Base-by-base conservation (phyloP, 2,329 filamentous ascomycete species). In the Diaporthe nobilis region DNA sequence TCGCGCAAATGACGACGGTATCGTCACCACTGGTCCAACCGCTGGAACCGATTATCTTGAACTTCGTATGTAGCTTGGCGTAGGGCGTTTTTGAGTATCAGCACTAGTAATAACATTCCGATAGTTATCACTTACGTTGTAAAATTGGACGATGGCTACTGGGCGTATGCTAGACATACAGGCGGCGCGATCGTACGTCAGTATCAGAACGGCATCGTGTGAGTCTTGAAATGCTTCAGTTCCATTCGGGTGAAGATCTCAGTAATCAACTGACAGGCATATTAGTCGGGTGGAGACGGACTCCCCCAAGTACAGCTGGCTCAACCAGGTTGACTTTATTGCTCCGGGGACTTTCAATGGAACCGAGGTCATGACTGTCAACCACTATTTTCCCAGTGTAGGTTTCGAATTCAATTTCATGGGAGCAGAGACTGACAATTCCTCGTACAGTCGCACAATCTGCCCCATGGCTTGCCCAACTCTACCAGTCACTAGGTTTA, bases 81-180 rank as follows among this genome's bases (percentile, higher is more conserved):
- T 12, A n/a, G 13, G 8, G 2, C 3, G 2, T 4, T 2, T 0
- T 10, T 12, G 20, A 12, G 0, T 8, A 1, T 17, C 0, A 2
- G 10, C 0, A n/a, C 55, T 60, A 2, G 15, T 9, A 60, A 58
- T 4, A 1, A n/a, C 28, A 9, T 39, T 37, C 3, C 10, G 37
- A 25, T 37, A 60, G 55, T 60, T 0, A 60, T 60, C 34, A 37
- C 31, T 17, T 60, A 60, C 20, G 55, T 60, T 60, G 55, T 60
- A 0, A n/a, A 39, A 3, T 7, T 60, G 55, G 55, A 60, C 17
- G 55, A 60, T 39, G 55, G 55, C 13, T 9, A 60, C 25, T 60
- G 55, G 55, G 55, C 55, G 2, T 60, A 60, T 20, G 31, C 10
- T 5, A 60, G 31, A 13, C 55, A 60, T 15, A 60, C 55, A 10